phyloP scores from a whole-genome alignment of 768 basidiomycete genomes.

The Sistotremastrum niveocremeum region DNA sequence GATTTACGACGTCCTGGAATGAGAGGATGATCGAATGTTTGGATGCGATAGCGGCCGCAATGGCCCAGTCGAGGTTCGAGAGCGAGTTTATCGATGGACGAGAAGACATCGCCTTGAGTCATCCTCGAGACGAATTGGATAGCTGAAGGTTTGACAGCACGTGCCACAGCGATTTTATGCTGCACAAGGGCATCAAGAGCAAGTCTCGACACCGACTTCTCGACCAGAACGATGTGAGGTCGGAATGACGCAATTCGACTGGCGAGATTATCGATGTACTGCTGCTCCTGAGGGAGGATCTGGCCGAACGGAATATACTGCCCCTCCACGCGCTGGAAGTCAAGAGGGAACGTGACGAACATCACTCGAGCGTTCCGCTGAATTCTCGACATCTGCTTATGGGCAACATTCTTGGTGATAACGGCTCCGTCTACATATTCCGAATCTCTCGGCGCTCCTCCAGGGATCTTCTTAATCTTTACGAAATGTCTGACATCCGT shows the following conservation, averaged over 20 bases:
- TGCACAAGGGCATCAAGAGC: conserved; percentile 79
- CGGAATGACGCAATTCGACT: conserved; percentile 81
- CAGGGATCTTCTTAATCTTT: conserved; percentile 97
- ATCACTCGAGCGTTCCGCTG: conserved; percentile 85
- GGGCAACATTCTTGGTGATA: conserved; percentile 95
- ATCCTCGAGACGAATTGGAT: conserved; percentile 83
- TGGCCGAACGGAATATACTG: conserved; percentile 91
- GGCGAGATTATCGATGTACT: conserved; percentile 80
- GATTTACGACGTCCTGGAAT: conserved; percentile 95
- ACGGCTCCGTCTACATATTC: conserved; percentile 96
- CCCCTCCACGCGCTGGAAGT: conserved; percentile 84
- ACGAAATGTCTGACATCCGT: conserved; percentile 94
- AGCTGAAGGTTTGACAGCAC: conserved; percentile 78
- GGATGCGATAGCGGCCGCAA: conserved; percentile 72
- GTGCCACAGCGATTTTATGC: conserved; percentile 80
- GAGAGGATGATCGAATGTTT: conserved; percentile 87
- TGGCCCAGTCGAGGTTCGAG: conserved; percentile 82
- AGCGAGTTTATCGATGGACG: conserved; percentile 88
- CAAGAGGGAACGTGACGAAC: conserved; percentile 90
- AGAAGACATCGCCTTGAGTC: conserved; percentile 90
- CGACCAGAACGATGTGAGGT: conserved; percentile 86
- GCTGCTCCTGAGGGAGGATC: conserved; percentile 83
- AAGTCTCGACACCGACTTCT: conserved; percentile 81
- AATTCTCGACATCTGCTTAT: conserved; percentile 82
- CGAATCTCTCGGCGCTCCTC: conserved; percentile 81